phyloP scores from a whole-genome alignment of 2,329 filamentous ascomycete genomes.

The Ascochyta koolunga region DNA sequence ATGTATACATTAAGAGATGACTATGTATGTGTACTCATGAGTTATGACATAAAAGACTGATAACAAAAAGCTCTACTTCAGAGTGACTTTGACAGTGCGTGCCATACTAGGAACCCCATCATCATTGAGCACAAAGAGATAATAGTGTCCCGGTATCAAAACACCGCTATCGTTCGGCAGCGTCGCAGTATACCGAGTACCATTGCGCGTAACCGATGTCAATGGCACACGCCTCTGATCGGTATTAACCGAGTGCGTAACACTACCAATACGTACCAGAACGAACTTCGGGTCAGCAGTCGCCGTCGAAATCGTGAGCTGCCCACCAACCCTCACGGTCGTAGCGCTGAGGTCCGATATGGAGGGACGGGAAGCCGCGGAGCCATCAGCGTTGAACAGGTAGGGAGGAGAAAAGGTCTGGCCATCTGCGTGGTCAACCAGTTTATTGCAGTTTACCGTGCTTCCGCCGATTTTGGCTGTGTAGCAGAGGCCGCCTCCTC shows the following conservation, averaged over 20 bases:
- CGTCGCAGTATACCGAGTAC: conserved; percentile 19
- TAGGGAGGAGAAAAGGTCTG: conserved; percentile 39
- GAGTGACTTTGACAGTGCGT: conserved; percentile 26
- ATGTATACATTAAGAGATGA: conserved; percentile 1
- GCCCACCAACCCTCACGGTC: conserved; percentile 28
- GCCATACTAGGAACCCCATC: conserved; percentile 31
- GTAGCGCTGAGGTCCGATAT: conserved; percentile 22
- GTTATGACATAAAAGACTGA: background rate
- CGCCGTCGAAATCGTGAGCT: conserved; percentile 15
- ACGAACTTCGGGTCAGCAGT: conserved; percentile 18
- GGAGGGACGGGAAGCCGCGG: conserved; percentile 23
- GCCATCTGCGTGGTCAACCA: conserved; percentile 35
- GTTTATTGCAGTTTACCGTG: conserved; percentile 35
- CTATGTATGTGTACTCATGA: background rate
- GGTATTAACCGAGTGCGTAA: conserved; percentile 39
- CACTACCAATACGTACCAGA: conserved; percentile 34
- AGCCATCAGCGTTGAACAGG: conserved; percentile 33
- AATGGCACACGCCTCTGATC: conserved; percentile 35
- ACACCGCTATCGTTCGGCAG: conserved; percentile 31
- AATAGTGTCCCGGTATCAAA: conserved; percentile 33
- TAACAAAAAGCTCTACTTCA: background rate
- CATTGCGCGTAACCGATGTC: conserved; percentile 13
- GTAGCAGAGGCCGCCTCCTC: conserved; percentile 36
- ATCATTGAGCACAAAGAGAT: conserved; percentile 28
- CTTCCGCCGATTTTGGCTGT: conserved; percentile 21